Evolutionary conservation across 2,329 filamentous ascomycete species (phyloP), one percentile per base, ranked within the genome.

Genomic region (Penicillium polonicum): DNA sequence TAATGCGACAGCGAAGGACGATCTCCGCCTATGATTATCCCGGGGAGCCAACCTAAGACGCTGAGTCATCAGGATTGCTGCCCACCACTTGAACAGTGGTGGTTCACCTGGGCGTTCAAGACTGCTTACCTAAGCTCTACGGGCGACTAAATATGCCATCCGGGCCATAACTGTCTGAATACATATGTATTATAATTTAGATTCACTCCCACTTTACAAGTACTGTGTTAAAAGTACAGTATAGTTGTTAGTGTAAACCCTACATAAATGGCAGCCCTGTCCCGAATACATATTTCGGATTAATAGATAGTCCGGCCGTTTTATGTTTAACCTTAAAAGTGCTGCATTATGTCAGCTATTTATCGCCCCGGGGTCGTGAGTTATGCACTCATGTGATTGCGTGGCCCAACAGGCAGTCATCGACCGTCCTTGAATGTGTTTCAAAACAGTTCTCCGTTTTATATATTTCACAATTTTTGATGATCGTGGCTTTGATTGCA

Each of bases 341-440:
- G 29, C 8, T 29, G 8, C 15, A 45, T 57, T 57, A 57, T 10
- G 27, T 57, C 55, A 57, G 35, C 55, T 8, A 25, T 29, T 12
- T 23, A 38, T 45, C 9, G 10, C 31, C 31, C 31, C 12, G 31
- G 12, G 12, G 12, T 23, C 8, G 7, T 13, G 38, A 49, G 13
- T 53, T 51, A 56, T 53, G 55, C 55, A 33, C 49, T 42, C 54
- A 56, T 52, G 55, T 57, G 55, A 53, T 48, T 53, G 49, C 55
- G 49, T 52, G 49, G 49, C 43, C 29, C 21, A 19, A 48, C 41
- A 57, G 55, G 49, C 55, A 43, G 49, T 57, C 49, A 25, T 44
- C 36, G 35, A 57, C 38, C 17, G 25, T 29, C 19, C 36, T 50
- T 23, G 6, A 29, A 29, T 9, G n/a, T 36, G 12, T 52, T 39